Evolutionary conservation across 2,329 filamentous ascomycete genomes (phyloP), one percentile per base, ranked within the genome.

Genomic region (Epichloe scottii): DNA sequence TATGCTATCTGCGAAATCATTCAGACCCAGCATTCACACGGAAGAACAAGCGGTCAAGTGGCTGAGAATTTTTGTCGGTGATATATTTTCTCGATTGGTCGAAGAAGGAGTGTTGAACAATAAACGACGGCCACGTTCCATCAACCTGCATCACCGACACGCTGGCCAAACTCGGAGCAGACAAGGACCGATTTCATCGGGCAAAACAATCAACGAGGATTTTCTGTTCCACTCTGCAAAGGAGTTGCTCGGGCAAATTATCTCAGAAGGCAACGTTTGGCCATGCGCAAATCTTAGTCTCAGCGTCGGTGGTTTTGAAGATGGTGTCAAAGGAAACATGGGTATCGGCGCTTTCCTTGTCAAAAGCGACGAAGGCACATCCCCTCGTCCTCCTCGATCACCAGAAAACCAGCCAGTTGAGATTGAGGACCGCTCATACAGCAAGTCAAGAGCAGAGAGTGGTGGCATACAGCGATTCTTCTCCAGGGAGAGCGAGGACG

Each of bases 1-100:
- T 15, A 97, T 98, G 90, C 74, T 97, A 14, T 96, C 89, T 1
- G 90, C 93, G 19, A 98, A 98, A 64, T 94, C 89, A 0, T 98
- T 98, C 62, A 78, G 87, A 26, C 93, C 93, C 0, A 81, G 77
- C 51, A 91, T 97, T 63, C 86, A 82, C 58, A 84, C 76, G 2
- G 71, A 79, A 17, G 88, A 93, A 21, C 87, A 95, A 64, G 91
- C 84, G 1, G 72, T 79, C 23, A 83, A 82, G 54, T 98, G 93
- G 93, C 73, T 98, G 39, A 78, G 84, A 11, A 96, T 98, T 50
- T 97, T 97, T 64, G 82, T 79, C 4, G 87, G 89, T 1, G 93
- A 98, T 64, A 95, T 98, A 48, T 93, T 86, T 67, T 84, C 87
- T 50, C 81, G 93, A 41, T 75, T 97, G 44, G 83, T 95, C 0